Base-by-base conservation (phyloP, 345 rosid genomes). In the Turnera subulata region DNA sequence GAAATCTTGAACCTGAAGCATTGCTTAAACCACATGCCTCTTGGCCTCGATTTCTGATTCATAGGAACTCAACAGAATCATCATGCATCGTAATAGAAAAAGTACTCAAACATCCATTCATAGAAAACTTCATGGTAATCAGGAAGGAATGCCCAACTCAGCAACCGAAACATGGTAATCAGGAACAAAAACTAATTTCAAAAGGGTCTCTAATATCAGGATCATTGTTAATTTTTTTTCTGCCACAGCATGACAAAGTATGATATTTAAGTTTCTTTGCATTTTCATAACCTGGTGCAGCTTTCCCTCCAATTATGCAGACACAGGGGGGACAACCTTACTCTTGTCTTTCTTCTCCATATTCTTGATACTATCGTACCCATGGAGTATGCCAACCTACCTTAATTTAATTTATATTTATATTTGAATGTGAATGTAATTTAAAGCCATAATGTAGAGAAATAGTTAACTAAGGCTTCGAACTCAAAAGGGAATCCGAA, bases 71-170 rank as follows among this genome's bases (percentile, higher is more conserved):
- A n/a, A n/a, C n/a, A n/a, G n/a, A n/a, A n/a, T n/a, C n/a, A n/a
- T n/a, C n/a, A n/a, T n/a, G n/a, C n/a, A n/a, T n/a, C n/a, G n/a
- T n/a, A n/a, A n/a, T n/a, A n/a, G n/a, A n/a, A n/a, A n/a, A n/a
- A n/a, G n/a, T n/a, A n/a, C n/a, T n/a, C n/a, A 78, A 65, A 59
- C 82, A 68, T 39, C 82, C 82, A 66, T 78, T 78, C 79, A 78
- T 74, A 63, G 72, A 53, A 56, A 74, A 74, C 46, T 78, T 78
- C 82, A 78, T 78, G 62, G 67, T 51, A 26, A 77, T 74, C 79
- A 14, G 82, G 79, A n/a, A n/a, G n/a, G n/a, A 57, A 74, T 74
- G 22, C 74, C 79, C 59, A 78, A 38, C 62, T 78, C 82, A 65
- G 82, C 82, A 58, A 74, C 79, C 60, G 79, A 78, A 38, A 78